These are phyloP conservation scores for Chytriomyces sp. DNA, from an alignment of 192 early-diverging fungal species.

Conservation along the genomic window DNA sequence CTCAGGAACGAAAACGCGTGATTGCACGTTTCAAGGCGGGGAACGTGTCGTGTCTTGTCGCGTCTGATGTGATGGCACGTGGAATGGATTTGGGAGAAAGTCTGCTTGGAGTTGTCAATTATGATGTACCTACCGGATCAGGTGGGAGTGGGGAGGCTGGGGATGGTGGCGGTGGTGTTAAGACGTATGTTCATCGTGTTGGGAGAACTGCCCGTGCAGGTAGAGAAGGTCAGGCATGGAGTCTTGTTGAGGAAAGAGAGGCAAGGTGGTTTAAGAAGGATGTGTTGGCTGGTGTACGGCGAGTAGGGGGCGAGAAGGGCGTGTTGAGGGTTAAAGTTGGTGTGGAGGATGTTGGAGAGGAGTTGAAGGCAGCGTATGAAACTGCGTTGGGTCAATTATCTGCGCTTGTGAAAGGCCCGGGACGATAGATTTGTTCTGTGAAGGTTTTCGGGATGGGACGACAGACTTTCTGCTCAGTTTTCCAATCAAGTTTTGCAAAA, in stretches of 20 bases:
- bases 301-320: neutral
- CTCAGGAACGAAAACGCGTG: slow-evolving; percentile 33
- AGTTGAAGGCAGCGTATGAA: slow-evolving; percentile 17
- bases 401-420: neutral
- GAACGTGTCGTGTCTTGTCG: slow-evolving; percentile 59
- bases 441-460: too few species aligned
- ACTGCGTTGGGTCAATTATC: slow-evolving; percentile 4
- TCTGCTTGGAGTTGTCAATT: slow-evolving; percentile 85
- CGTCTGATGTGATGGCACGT: slow-evolving; percentile 89
- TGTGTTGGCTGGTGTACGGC: slow-evolving; percentile 21
- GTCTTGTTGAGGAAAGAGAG: slow-evolving; percentile 46
- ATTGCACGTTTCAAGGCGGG: slow-evolving; percentile 37
- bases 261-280: slow-evolving; percentile 53
- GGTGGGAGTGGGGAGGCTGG: neutral
- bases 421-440: too few species aligned
- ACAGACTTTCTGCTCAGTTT: too few species aligned
- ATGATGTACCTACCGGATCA: slow-evolving; percentile 84
- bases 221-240: slow-evolving; percentile 63
- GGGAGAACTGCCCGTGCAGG: slow-evolving; percentile 94
- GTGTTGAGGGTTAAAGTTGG: slow-evolving; percentile 28
- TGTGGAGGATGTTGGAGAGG: neutral
- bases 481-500: too few species aligned
- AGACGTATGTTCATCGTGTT: slow-evolving; percentile 94
- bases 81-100: slow-evolving; percentile 84
- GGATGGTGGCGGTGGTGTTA: slow-evolving; percentile 27